Base-by-base conservation (phyloP, 2,329 filamentous ascomycete species). In the Elsinoe perseae region DNA sequence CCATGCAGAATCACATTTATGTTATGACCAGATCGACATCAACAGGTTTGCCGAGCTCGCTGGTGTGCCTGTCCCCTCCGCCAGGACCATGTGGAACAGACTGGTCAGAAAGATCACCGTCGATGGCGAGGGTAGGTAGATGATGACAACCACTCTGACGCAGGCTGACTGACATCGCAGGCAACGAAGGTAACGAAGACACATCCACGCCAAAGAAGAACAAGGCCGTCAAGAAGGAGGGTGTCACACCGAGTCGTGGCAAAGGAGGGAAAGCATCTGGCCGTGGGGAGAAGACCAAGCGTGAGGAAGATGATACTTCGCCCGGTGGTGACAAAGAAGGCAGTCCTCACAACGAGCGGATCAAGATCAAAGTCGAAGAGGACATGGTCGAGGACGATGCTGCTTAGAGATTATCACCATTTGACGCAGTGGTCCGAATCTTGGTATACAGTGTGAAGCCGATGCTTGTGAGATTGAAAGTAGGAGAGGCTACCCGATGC, bases 1-100 rank as follows among this genome's bases (percentile, higher is more conserved):
- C 34, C 34, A 38, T 7, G 34, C 18, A 18, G 23, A 9, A 14
- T 30, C n/a, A 50, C 4, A 9, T 27, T 50, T n/a, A 50, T 27
- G 32, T 6, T 8, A 10, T 12, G 14, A 42, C 12, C 16, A 65
- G 64, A 40, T 65, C 56, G 59, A 66, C 57, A 58, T 54, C 12
- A 43, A 59, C 7, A 63, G 63, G 28, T 57, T 65, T 21, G 59
- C 62, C 25, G 3, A 32, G 8, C 18, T 62, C 0, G 50, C 54
- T 12, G 60, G 60, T 46, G 60, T 60, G 14, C 64, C 50, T 57
- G 23, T 32, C 4, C 59, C 57, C 8, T 62, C 61, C 2, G 64
- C 63, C 2, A 60, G 54, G 42, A 59, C 60, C 4, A 52, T 56
- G 20, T 63, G 50, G 38, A 8, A 90, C 78, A 76, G 85, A 80